A percentile compares a stretch with the other conserved stretches of the same genome.
These are phyloP conservation scores for Phytomonas francai DNA, from an alignment of 208 protist genomes.

Conservation along the genomic window DNA sequence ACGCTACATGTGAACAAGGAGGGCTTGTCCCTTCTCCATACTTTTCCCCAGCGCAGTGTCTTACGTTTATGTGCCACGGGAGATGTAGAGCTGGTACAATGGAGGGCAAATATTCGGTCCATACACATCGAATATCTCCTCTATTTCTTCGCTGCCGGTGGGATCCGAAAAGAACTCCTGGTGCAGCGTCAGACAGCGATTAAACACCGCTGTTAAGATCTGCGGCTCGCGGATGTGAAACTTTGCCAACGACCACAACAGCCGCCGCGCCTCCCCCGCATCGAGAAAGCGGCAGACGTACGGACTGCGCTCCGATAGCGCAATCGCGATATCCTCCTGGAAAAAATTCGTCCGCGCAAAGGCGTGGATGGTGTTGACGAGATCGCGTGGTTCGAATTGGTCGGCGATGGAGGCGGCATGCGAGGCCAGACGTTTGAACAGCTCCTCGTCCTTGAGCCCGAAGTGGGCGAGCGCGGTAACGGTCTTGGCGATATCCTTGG, in stretches of 20 bases:
- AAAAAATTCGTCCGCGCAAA: constrained; percentile 86
- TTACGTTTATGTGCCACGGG: constrained; percentile 36
- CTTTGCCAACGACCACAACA: constrained; percentile 86
- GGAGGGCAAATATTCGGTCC: constrained; percentile 77
- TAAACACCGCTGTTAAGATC: constrained; percentile 77
- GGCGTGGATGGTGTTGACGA: constrained; percentile 85
- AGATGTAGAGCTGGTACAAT: constrained; percentile 87
- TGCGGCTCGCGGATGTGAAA: constrained; percentile 82
- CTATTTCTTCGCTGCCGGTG: constrained; percentile 85
- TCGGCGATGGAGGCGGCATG: constrained; percentile 84
- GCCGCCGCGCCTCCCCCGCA: constrained; percentile 63
- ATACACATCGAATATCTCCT: constrained; percentile 88
- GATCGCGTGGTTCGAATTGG: constrained; percentile 66
- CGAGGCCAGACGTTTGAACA: constrained; percentile 84
- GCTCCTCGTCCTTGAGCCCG: constrained; percentile 87
- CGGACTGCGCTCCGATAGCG: constrained; percentile 79
- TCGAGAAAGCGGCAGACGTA: constrained; percentile 80
- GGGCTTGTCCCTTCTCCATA: not conserved
- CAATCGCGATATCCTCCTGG: constrained; percentile 84
- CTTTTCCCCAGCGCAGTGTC: not conserved
- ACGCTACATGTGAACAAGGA: not conserved
- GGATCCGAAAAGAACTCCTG: constrained; percentile 87
- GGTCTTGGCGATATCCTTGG: constrained; percentile 71
- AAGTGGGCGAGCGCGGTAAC: constrained; percentile 87
- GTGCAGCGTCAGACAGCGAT: constrained; percentile 83